A percentile compares a stretch with the other conserved stretches of the same genome.
Evolutionary conservation across 2,329 filamentous ascomycete species (phyloP).

Genomic region (Paraconiothyrium brasiliense): DNA sequence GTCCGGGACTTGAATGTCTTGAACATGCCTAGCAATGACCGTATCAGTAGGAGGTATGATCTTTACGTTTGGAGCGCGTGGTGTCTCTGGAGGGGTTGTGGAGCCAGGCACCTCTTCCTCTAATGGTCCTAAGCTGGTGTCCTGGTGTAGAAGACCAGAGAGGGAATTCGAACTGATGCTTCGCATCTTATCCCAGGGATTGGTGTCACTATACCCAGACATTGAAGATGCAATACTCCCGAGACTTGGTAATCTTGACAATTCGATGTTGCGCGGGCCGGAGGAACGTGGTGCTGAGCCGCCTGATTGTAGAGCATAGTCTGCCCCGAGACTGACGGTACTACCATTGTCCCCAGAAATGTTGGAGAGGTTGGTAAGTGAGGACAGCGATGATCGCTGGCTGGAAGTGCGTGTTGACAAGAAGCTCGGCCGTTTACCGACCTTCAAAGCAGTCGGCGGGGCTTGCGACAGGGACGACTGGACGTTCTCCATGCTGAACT

Average conservation of each 20-base stretch:
- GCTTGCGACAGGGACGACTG: conserved; percentile 29
- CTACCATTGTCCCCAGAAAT: conserved; percentile 70
- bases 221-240: conserved; percentile 87
- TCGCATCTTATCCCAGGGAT: conserved; percentile 54
- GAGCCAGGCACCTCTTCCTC: conserved; percentile 65
- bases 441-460: conserved; percentile 33
- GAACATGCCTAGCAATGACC: conserved; percentile 85
- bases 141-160: conserved; percentile 45
- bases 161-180: conserved; percentile 50
- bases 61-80: conserved; percentile 64
- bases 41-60: conserved; percentile 80
- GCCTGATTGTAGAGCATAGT: conserved; percentile 84
- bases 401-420: conserved; percentile 64
- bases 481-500: conserved; percentile 41
- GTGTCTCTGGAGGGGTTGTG: conserved; percentile 71
- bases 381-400: conserved; percentile 68
- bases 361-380: conserved; percentile 63
- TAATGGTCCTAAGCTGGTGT: conserved; percentile 64
- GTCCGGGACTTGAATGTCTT: conserved; percentile 89
- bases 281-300: conserved; percentile 69
- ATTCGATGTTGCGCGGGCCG: conserved; percentile 59
- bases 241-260: conserved; percentile 83
- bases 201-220: conserved; percentile 61
- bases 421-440: conserved; percentile 63
- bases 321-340: conserved; percentile 77